These are phyloP conservation scores for Backusella macrospora DNA, from an alignment of 192 early-diverging fungal genomes.

Conservation along the genomic window DNA sequence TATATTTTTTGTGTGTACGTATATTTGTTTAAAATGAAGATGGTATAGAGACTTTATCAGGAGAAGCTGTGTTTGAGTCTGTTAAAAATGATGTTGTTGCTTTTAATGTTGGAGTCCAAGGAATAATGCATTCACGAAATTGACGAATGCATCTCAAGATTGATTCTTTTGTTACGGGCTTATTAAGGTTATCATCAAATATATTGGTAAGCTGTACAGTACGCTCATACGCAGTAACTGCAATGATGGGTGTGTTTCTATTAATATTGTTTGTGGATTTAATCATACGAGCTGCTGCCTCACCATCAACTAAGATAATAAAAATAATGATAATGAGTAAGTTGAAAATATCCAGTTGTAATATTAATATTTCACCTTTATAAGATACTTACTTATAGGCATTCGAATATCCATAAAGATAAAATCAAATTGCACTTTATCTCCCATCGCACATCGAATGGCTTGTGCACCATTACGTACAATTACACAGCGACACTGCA, in stretches of 20 bases:
- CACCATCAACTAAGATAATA: conserved; percentile 75
- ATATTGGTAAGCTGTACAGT: conserved; percentile 33
- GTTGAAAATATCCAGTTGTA: conserved; percentile 17
- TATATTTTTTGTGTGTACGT: neutral
- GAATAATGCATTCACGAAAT: neutral
- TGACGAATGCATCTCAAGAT: conserved; percentile 10
- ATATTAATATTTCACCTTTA: neutral
- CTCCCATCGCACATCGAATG: conserved; percentile 85
- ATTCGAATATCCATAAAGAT: conserved; percentile 95
- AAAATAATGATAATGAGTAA: conserved; percentile 2
- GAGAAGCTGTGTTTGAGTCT: neutral
- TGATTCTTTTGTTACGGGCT: conserved; percentile 70
- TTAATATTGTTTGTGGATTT: conserved; percentile 91
- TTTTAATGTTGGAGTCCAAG: conserved; percentile 14
- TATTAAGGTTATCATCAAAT: conserved; percentile 75
- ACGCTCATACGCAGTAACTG: conserved; percentile 76
- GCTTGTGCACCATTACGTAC: conserved; percentile 92
- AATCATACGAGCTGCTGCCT: conserved; percentile 91
- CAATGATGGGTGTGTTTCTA: conserved; percentile 81
- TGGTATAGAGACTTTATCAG: conserved; percentile 16
- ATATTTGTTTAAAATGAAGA: neutral
- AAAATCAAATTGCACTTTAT: conserved; percentile 81
- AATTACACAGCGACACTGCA: conserved; percentile 81
- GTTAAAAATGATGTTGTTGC: conserved; percentile 6
- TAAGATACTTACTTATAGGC: conserved; percentile 79